Conservation (phyloP, 148 eudicot genomes). For the Rhododendron vialii region DNA sequence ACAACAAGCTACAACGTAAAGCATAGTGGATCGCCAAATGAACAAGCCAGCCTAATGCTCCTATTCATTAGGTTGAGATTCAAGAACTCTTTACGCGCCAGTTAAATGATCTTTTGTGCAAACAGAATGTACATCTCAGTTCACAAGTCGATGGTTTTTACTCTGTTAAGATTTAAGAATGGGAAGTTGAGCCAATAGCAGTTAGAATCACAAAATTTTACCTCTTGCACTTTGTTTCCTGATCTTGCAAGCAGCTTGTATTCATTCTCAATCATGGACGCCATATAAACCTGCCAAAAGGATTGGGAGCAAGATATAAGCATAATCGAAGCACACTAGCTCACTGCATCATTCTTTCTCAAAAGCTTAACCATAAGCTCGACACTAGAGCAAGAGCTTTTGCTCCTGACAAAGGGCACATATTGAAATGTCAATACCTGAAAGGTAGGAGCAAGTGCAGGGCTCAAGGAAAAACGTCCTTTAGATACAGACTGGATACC, state of each 20-base stretch:
- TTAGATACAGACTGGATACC: slow-evolving; percentile 72
- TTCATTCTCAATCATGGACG: slow-evolving; percentile 70
- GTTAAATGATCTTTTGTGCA: not conserved
- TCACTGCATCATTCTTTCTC: not conserved
- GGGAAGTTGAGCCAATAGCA: not conserved
- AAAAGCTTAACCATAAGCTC: not conserved
- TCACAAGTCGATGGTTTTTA: not conserved
- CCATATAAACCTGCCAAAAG: slow-evolving; percentile 83
- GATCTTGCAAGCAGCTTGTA: slow-evolving; percentile 94
- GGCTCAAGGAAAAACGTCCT: slow-evolving; percentile 86
- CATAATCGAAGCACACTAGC: not conserved
- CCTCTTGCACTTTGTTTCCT: slow-evolving; percentile 95
- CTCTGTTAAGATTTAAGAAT: not conserved
- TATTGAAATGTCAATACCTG: slow-evolving; percentile 46
- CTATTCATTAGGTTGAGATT: not conserved
- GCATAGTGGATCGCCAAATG: not conserved
- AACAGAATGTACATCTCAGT: not conserved
- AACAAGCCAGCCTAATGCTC: not conserved
- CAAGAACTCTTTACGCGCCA: not conserved
- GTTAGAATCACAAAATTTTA: slow-evolving; percentile 16
- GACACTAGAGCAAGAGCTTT: not conserved
- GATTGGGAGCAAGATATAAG: not conserved
- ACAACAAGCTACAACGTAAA: not conserved
- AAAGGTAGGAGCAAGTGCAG: slow-evolving; percentile 97
- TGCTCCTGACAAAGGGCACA: not conserved